A percentile compares a stretch with the other conserved stretches of the same genome.
phyloP scores from a whole-genome alignment of 306 rosid species.

The Sesbania bispinosa region DNA sequence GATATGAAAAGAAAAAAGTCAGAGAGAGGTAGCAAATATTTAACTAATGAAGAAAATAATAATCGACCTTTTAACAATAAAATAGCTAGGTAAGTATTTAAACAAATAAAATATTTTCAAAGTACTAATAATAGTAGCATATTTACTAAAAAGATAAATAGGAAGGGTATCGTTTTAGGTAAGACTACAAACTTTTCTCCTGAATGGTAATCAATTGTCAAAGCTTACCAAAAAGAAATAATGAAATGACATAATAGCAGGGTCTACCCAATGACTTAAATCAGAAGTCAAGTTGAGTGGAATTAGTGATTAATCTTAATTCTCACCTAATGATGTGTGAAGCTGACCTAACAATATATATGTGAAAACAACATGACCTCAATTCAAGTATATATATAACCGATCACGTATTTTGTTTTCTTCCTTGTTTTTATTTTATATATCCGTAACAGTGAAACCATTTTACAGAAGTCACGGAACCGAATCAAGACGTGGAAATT shows the following conservation, averaged over 20 bases:
- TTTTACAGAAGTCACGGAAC: neutral
- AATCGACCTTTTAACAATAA: neutral
- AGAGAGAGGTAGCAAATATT: neutral
- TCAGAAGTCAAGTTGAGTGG: conserved; percentile 33
- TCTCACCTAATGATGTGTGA: conserved; percentile 36
- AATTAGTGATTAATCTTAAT: conserved; percentile 16
- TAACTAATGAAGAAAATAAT: neutral
- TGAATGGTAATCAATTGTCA: neutral
- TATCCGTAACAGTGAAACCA: neutral
- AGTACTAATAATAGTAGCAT: neutral
- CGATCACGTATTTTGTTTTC: neutral
- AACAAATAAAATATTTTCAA: neutral
- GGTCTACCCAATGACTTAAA: conserved; percentile 7
- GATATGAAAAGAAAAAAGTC: neutral
- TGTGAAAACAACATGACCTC: neutral
- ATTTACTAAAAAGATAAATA: neutral
- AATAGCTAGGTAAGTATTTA: neutral
- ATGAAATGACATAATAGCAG: neutral
- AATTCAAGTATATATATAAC: neutral
- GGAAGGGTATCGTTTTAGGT: neutral
- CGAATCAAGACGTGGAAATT: conserved; percentile 4
- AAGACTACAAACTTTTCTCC: neutral
- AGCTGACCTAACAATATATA: conserved; percentile 28
- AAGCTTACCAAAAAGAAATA: conserved; percentile 1
- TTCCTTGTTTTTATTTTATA: conserved; percentile 1